These are phyloP conservation scores for Aspergillus clavatus DNA, from an alignment of 2,329 filamentous ascomycete genomes.

Conservation along the genomic window DNA sequence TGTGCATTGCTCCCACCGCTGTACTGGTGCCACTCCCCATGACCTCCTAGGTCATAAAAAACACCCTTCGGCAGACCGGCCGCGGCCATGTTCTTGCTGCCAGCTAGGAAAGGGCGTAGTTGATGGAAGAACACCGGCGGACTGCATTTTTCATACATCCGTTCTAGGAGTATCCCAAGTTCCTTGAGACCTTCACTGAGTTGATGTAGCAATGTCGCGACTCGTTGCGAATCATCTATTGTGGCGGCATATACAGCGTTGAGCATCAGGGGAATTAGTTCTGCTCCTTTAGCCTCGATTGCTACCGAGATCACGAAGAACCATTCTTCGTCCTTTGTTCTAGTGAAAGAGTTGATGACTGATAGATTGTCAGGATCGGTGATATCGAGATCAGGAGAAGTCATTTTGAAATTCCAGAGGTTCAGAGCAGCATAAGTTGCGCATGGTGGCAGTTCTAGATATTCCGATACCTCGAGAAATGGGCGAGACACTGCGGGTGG, in stretches of 20 bases:
- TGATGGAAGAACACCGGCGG: conserved; percentile 45
- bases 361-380: conserved; percentile 22
- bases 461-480: conserved; percentile 33
- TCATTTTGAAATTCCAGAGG: conserved; percentile 37
- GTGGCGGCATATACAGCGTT: conserved; percentile 39
- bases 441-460: conserved; percentile 37
- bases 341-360: conserved; percentile 20
- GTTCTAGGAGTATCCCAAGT: conserved; percentile 35
- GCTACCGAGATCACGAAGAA: conserved; percentile 46
- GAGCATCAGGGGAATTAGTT: conserved; percentile 40
- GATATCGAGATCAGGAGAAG: conserved; percentile 23
- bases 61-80: conserved; percentile 45
- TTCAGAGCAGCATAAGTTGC: conserved; percentile 42
- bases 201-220: conserved; percentile 19
- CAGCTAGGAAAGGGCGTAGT: conserved; percentile 44
- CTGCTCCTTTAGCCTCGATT: conserved; percentile 44
- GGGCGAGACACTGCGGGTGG: conserved; percentile 35
- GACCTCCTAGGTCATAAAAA: conserved; percentile 42
- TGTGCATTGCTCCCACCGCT: conserved; percentile 49
- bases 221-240: conserved; percentile 21
- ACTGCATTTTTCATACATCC: conserved; percentile 45
- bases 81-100: conserved; percentile 45
- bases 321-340: conserved; percentile 26
- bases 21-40: conserved; percentile 43
- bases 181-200: conserved; percentile 36